Conservation (phyloP, 768 basidiomycete species). For the Boletus tylopilopsis region DNA sequence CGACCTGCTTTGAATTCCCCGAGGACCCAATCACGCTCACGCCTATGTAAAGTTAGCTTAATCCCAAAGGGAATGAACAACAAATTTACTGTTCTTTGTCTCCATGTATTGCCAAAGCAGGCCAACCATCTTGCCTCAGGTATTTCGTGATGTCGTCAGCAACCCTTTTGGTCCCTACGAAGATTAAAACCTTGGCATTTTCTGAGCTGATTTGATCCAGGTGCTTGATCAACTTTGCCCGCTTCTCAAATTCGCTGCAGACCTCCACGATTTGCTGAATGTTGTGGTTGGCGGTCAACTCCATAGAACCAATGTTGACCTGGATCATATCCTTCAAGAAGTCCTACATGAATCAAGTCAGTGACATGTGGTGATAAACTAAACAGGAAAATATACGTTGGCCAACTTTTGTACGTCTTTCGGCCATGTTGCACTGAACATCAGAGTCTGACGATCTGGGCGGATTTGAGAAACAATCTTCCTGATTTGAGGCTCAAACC, state of each 20-base stretch:
- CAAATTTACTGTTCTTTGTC: slow-evolving; percentile 96
- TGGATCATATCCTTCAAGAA: slow-evolving; percentile 97
- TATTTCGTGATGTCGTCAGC: slow-evolving; percentile 99
- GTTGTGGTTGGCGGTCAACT: slow-evolving; percentile 97
- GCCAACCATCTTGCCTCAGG: slow-evolving; percentile 97
- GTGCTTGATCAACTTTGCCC: slow-evolving; percentile 92
- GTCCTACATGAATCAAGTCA: slow-evolving; percentile 49
- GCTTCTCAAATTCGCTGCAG: slow-evolving; percentile 97
- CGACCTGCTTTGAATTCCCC: slow-evolving; percentile 98
- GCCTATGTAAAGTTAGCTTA: slow-evolving; percentile 40
- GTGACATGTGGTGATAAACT: not conserved
- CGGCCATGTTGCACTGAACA: slow-evolving; percentile 99
- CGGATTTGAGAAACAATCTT: slow-evolving; percentile 98
- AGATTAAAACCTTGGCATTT: slow-evolving; percentile 98
- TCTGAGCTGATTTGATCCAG: slow-evolving; percentile 94
- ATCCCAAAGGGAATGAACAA: not conserved
- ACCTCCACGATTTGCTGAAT: slow-evolving; percentile 95
- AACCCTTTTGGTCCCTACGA: slow-evolving; percentile 95
- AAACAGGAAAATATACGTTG: slow-evolving; percentile 45
- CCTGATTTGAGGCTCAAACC: slow-evolving; percentile 99
- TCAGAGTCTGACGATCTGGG: slow-evolving; percentile 96
- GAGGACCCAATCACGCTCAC: slow-evolving; percentile 99
- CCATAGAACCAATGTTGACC: slow-evolving; percentile 98
- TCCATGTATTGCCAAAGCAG: slow-evolving; percentile 98
- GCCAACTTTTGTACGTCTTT: slow-evolving; percentile 99